A percentile compares a stretch with the other conserved stretches of the same genome.
Evolutionary conservation across 208 protist genomes (phyloP).

Genomic region (Angomonas deanei): DNA sequence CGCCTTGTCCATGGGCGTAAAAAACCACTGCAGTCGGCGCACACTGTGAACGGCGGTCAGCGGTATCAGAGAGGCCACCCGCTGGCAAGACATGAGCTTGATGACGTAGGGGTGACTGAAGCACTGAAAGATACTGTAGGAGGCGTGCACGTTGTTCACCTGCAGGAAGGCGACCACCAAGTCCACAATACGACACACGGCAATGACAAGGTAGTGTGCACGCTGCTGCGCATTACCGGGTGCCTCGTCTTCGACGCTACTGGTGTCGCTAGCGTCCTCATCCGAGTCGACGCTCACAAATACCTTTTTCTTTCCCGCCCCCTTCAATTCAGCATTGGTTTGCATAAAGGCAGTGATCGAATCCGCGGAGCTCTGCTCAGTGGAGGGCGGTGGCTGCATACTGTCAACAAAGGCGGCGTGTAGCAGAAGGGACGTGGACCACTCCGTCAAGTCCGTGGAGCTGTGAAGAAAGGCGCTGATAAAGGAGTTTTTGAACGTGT

Average conservation of each 20-base stretch:
- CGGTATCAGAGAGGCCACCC: slow-evolving; percentile 3
- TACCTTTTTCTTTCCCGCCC: not conserved
- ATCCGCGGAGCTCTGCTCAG: no score
- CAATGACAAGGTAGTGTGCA: slow-evolving; percentile 11
- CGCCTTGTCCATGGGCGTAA: slow-evolving; percentile 1
- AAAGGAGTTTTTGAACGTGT: slow-evolving; percentile 23
- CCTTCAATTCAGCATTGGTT: not conserved
- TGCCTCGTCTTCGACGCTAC: not conserved
- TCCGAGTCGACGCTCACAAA: not conserved
- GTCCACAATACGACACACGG: slow-evolving; percentile 32
- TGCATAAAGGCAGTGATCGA: not conserved
- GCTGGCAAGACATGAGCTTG: slow-evolving; percentile 16
- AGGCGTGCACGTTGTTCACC: slow-evolving; percentile 53
- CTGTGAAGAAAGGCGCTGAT: slow-evolving; percentile 33
- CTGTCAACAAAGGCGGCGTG: slow-evolving; percentile 45
- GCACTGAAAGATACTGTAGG: slow-evolving; percentile 30
- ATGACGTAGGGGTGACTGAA: slow-evolving; percentile 40
- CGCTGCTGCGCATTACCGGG: not conserved
- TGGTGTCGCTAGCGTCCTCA: not conserved
- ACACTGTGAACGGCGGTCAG: slow-evolving; percentile 23
- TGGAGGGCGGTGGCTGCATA: no score
- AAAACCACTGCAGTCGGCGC: slow-evolving; percentile 18
- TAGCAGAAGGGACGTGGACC: slow-evolving; percentile 40
- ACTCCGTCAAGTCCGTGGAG: slow-evolving; percentile 35
- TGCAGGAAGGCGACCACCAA: slow-evolving; percentile 41